Percentiles rank a stretch among this genome's conserved stretches.
These are phyloP conservation scores for Phyllosticta citribraziliensis DNA, from an alignment of 2,329 filamentous ascomycete species.

Conservation along the genomic window DNA sequence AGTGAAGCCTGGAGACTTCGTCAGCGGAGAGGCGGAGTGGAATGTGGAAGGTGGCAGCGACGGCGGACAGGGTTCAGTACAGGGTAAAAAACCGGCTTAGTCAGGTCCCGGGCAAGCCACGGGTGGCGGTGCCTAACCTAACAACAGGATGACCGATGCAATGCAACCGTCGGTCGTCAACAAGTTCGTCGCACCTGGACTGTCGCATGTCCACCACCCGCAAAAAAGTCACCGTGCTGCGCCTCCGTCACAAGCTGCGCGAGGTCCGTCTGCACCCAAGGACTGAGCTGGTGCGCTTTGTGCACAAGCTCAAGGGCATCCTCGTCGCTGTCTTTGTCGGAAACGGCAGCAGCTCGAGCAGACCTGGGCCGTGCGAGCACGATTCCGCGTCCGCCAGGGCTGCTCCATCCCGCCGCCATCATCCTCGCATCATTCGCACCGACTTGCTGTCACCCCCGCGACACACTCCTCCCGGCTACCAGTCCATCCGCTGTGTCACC, in stretches of 20 bases:
- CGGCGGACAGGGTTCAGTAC: background rate
- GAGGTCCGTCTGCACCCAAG: conserved; percentile 2
- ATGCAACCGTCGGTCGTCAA: background rate
- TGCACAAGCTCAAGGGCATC: conserved; percentile 7
- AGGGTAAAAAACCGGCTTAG: too few relatives aligned
- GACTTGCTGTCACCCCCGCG: conserved; percentile 2
- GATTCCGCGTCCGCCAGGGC: conserved; percentile 4
- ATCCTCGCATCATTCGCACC: background rate
- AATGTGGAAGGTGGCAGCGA: background rate
- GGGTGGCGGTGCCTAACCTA: too few relatives aligned
- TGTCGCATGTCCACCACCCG: conserved; percentile 5
- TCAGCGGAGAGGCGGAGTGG: background rate
- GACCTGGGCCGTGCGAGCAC: background rate
- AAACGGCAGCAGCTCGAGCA: background rate
- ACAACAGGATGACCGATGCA: too few relatives aligned
- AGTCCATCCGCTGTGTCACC: conserved; percentile 9
- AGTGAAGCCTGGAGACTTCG: background rate
- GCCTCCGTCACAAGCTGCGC: conserved; percentile 10
- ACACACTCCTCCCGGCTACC: conserved; percentile 10
- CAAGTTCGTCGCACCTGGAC: background rate
- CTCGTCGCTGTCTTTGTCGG: conserved; percentile 7
- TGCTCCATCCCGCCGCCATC: background rate
- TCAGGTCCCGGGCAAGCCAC: too few relatives aligned
- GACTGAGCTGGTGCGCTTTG: conserved; percentile 8
- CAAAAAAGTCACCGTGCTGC: conserved; percentile 7